A percentile compares a stretch with the other conserved stretches of the same genome.
Conservation (phyloP, 1,284 basidiomycete species). For the Austroboletus niveus region DNA sequence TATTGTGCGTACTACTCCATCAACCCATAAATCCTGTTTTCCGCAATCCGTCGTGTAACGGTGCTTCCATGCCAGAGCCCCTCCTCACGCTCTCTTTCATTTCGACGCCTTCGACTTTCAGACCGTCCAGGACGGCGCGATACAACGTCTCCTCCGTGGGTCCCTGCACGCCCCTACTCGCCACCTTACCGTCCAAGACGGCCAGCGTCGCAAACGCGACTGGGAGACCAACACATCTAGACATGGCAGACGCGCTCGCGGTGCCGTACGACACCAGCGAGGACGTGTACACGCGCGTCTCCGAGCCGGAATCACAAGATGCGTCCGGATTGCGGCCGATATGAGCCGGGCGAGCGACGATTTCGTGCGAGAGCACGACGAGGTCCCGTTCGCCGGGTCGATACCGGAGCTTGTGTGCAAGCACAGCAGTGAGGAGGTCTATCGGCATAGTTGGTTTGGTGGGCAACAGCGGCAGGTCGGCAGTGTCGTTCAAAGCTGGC, state of each 20-base stretch:
- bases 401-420: constrained; percentile 78
- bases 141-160: constrained; percentile 64
- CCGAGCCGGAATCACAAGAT: no score
- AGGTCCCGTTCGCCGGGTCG: constrained; percentile 76
- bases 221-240: constrained; percentile 84
- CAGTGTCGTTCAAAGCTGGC: background rate
- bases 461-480: constrained; percentile 35
- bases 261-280: constrained; percentile 75
- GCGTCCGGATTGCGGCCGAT: no score
- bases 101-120: constrained; percentile 63
- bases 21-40: background rate
- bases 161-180: constrained; percentile 60
- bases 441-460: constrained; percentile 58
- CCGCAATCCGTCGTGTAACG: constrained; percentile 23
- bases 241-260: constrained; percentile 75
- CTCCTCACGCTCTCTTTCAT: constrained; percentile 56
- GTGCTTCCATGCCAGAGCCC: constrained; percentile 30
- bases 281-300: constrained; percentile 68
- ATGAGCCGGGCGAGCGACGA: constrained; percentile 45
- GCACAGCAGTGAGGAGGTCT: constrained; percentile 75
- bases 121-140: constrained; percentile 54
- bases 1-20: no score
- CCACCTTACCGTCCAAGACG: constrained; percentile 68
- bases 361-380: constrained; percentile 85
- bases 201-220: constrained; percentile 76